These are phyloP conservation scores for Aspergillus sclerotialis DNA, from an alignment of 2,329 filamentous ascomycete species.

Conservation along the genomic window DNA sequence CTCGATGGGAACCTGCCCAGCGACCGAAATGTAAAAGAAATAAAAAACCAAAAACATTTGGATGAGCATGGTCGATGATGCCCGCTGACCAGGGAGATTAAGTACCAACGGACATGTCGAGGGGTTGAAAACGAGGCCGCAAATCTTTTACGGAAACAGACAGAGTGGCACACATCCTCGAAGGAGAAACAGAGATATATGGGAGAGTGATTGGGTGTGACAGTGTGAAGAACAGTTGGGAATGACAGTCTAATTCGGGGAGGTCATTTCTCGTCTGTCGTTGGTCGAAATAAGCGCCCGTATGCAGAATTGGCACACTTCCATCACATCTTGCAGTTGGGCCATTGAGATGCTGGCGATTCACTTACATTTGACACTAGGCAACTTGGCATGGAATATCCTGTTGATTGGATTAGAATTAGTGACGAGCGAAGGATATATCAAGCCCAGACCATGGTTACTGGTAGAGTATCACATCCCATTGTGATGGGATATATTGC, in stretches of 20 bases:
- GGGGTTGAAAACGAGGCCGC: constrained; percentile 15
- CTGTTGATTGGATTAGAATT: no score
- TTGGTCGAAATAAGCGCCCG: constrained; percentile 23
- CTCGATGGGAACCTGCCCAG: constrained; percentile 5
- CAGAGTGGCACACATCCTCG: constrained; percentile 13
- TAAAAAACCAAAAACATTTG: constrained; percentile 6
- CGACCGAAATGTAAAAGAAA: constrained; percentile 7
- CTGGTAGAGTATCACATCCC: no score
- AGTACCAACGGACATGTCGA: constrained; percentile 13
- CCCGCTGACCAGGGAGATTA: constrained; percentile 11
- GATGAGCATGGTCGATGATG: constrained; percentile 9
- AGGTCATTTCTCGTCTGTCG: constrained; percentile 9
- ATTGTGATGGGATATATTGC: no score
- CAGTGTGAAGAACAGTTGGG: constrained; percentile 14
- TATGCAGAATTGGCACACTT: constrained; percentile 17
- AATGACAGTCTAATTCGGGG: constrained; percentile 5
- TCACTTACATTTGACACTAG: no score
- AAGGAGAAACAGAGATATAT: constrained; percentile 12
- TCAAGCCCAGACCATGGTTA: no score
- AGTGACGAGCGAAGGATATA: no score
- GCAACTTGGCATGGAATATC: no score
- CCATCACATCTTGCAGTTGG: constrained; percentile 5
- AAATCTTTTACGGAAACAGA: constrained; percentile 20
- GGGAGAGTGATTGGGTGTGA: constrained; percentile 21
- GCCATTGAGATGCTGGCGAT: constrained; percentile 1